Percentiles rank a stretch among this genome's conserved stretches.
These are phyloP conservation scores for Trametopsis cervina DNA, from an alignment of 768 basidiomycete genomes.

Conservation along the genomic window DNA sequence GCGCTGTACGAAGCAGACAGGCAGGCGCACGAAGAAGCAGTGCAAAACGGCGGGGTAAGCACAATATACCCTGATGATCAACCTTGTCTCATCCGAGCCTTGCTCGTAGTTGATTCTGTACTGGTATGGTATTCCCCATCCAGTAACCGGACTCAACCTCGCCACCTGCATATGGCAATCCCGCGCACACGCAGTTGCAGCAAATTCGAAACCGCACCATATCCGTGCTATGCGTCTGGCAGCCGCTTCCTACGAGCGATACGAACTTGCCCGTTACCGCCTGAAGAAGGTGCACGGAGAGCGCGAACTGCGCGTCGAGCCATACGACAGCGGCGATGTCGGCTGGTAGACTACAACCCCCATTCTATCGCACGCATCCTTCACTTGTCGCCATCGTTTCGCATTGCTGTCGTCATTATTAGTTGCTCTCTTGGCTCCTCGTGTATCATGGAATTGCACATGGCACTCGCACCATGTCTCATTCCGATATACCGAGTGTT, in stretches of 20 bases:
- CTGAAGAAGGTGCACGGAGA: slow-evolving; percentile 63
- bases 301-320: slow-evolving; percentile 45
- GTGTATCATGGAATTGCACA: too few species aligned
- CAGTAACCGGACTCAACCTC: slow-evolving; percentile 73
- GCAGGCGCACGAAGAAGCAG: slow-evolving; percentile 88
- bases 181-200: slow-evolving; percentile 73
- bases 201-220: slow-evolving; percentile 76
- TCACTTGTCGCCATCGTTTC: neutral
- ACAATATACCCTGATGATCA: neutral
- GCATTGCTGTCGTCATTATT: neutral
- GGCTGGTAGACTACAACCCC: slow-evolving; percentile 45
- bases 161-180: slow-evolving; percentile 97
- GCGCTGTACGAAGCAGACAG: slow-evolving; percentile 85
- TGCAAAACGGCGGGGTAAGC: slow-evolving; percentile 77
- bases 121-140: slow-evolving; percentile 87
- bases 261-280: slow-evolving; percentile 69
- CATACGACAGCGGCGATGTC: slow-evolving; percentile 57
- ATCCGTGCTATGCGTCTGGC: slow-evolving; percentile 80
- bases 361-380: neutral
- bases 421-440: neutral
- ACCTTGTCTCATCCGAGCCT: neutral
- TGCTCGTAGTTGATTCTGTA: slow-evolving; percentile 68
- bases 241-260: slow-evolving; percentile 67
- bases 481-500: neutral
- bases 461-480: too few species aligned